phyloP scores from a whole-genome alignment of 805 yeast genomes.

The Metschnikowia sp. region DNA sequence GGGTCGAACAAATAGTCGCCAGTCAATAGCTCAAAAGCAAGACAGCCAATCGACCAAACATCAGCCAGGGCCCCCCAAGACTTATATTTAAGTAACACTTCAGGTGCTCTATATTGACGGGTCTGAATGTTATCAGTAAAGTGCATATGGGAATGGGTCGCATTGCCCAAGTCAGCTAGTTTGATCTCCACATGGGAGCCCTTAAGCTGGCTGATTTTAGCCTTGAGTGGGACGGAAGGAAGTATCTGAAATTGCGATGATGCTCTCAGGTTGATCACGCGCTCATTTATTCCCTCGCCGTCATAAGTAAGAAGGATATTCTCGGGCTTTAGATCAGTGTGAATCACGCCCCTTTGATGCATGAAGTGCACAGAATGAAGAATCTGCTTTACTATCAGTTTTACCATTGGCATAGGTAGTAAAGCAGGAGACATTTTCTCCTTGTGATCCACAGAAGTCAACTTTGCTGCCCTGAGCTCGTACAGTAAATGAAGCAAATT shows the following conservation, averaged over 20 bases:
- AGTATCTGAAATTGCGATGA: constrained; percentile 10
- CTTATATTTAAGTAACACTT: constrained; percentile 47
- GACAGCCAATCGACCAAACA: constrained; percentile 93
- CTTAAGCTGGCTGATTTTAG: neutral
- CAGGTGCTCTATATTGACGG: constrained; percentile 90
- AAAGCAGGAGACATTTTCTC: constrained; percentile 4
- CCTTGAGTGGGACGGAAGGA: constrained; percentile 15
- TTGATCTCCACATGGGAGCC: constrained; percentile 43
- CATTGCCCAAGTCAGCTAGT: constrained; percentile 92
- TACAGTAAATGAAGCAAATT: constrained; percentile 82
- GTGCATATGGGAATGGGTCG: constrained; percentile 77
- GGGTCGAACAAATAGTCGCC: constrained; percentile 97
- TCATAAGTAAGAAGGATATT: constrained; percentile 36
- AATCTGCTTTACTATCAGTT: constrained; percentile 78
- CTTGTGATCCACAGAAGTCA: neutral
- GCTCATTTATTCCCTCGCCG: neutral
- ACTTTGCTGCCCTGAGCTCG: constrained; percentile 55
- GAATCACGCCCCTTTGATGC: constrained; percentile 73
- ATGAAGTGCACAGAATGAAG: constrained; percentile 68
- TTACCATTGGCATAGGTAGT: constrained; percentile 69
- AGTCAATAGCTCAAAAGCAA: constrained; percentile 84
- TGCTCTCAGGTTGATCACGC: neutral
- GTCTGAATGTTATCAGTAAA: constrained; percentile 90
- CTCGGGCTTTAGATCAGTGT: constrained; percentile 72
- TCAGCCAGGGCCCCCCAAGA: constrained; percentile 94